phyloP scores from a whole-genome alignment of 305 asterid genomes.

The Withania somnifera region DNA sequence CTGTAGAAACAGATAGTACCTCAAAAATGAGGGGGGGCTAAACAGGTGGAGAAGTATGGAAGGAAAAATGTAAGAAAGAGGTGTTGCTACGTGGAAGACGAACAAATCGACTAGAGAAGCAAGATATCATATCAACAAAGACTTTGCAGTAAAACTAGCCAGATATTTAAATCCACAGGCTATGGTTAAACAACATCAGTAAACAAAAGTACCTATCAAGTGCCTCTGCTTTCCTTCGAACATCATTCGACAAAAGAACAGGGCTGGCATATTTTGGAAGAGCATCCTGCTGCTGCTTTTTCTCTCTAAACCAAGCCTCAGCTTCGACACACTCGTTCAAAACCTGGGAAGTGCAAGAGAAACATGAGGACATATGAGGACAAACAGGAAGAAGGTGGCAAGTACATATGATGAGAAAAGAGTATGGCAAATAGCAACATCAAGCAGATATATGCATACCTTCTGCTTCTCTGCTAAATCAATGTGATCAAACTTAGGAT shows the following conservation, averaged over 20 bases:
- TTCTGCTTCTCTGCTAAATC: slow-evolving; percentile 64
- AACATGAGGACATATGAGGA: not conserved
- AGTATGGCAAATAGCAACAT: not conserved
- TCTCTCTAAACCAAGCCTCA: slow-evolving; percentile 84
- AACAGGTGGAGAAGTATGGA: not conserved
- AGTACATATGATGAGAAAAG: not conserved
- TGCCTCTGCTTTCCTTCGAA: slow-evolving; percentile 73
- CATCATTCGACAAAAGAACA: slow-evolving; percentile 53
- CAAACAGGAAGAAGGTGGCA: not conserved
- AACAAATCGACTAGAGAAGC: not conserved
- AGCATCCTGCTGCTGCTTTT: slow-evolving; percentile 65
- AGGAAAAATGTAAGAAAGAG: not conserved
- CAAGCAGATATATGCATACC: slow-evolving; percentile 5
- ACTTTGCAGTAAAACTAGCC: not conserved
- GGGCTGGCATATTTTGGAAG: slow-evolving; percentile 69
- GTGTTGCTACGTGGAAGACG: not conserved
- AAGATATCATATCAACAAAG: not conserved
- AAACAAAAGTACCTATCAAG: slow-evolving; percentile 49
- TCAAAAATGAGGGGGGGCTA: not conserved
- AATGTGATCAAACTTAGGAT: slow-evolving; percentile 82
- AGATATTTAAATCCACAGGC: not conserved
- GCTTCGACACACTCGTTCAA: slow-evolving; percentile 66
- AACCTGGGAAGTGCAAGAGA: slow-evolving; percentile 32
- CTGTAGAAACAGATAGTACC: slow-evolving; percentile 19
- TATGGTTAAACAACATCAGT: not conserved